These are phyloP conservation scores for Colletotrichum sp. DNA, from an alignment of 2,329 filamentous ascomycete genomes.

Conservation along the genomic window DNA sequence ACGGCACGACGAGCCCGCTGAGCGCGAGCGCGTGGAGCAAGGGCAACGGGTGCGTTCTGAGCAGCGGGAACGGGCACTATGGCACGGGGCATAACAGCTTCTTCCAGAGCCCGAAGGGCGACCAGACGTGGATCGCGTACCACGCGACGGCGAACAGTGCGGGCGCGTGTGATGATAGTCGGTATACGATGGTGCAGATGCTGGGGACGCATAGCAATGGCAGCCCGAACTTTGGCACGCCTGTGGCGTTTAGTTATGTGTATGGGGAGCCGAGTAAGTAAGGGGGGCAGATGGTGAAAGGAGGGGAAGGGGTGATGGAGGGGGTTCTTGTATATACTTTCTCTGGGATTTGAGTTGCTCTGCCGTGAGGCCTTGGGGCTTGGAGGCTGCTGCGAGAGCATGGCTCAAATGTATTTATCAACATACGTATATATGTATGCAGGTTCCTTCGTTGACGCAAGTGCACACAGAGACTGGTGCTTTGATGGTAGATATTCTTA, in stretches of 20 bases:
- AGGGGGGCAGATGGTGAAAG: no score
- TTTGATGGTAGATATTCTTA: background rate
- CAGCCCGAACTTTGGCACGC: constrained; percentile 53
- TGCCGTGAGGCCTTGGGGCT: no score
- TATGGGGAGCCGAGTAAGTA: constrained; percentile 4
- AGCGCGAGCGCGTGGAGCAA: constrained; percentile 54
- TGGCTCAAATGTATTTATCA: no score
- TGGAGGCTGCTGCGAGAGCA: no score
- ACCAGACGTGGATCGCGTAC: constrained; percentile 60
- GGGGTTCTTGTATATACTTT: no score
- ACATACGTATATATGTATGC: no score
- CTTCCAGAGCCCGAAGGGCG: constrained; percentile 59
- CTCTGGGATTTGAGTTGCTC: no score
- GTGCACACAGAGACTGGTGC: no score
- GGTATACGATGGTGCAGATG: constrained; percentile 59
- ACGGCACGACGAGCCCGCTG: constrained; percentile 52
- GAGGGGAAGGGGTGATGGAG: no score
- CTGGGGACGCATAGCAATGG: constrained; percentile 56
- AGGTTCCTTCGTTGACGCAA: no score
- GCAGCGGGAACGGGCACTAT: constrained; percentile 60
- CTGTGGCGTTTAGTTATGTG: constrained; percentile 6
- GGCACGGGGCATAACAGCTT: constrained; percentile 64
- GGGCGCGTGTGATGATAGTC: constrained; percentile 56
- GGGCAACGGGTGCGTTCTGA: constrained; percentile 52
- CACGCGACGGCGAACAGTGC: constrained; percentile 54